A percentile compares a stretch with the other conserved stretches of the same genome.
These are phyloP conservation scores for Adansonia grandidieri DNA, from an alignment of 441 rosid species.

Conservation along the genomic window DNA sequence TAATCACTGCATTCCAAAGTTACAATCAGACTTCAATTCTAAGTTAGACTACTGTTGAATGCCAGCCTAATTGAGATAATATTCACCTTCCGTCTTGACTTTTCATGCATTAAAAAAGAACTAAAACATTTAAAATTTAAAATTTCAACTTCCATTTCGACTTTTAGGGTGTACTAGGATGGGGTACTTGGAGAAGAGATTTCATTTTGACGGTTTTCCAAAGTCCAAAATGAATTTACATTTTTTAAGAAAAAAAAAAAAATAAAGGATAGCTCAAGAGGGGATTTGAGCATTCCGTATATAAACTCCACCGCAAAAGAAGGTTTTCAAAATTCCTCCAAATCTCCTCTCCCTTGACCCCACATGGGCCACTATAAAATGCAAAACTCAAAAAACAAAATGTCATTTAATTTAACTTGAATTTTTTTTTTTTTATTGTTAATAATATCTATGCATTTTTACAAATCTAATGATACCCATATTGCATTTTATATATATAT, in stretches of 20 bases:
- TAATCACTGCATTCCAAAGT: neutral
- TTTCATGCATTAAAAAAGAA: neutral
- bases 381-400: neutral
- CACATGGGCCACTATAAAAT: constrained; percentile 11
- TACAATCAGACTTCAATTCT: constrained; percentile 12
- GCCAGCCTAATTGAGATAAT: neutral
- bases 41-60: constrained; percentile 1
- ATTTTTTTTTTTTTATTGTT: neutral
- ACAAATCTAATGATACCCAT: neutral
- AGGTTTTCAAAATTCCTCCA: neutral
- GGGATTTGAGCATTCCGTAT: neutral
- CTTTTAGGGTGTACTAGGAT: constrained; percentile 2
- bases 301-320: too few species aligned
- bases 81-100: constrained; percentile 2
- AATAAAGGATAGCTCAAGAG: neutral
- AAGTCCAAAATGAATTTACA: neutral
- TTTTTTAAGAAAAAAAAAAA: neutral
- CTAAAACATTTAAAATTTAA: neutral
- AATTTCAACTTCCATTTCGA: neutral
- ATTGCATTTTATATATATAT: neutral
- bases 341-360: neutral
- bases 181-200: neutral
- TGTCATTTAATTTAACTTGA: neutral
- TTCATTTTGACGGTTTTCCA: constrained; percentile 10
- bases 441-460: constrained; percentile 2